Conservation (phyloP, 164 flowering plant genomes). For the Magnolia officinalis region DNA sequence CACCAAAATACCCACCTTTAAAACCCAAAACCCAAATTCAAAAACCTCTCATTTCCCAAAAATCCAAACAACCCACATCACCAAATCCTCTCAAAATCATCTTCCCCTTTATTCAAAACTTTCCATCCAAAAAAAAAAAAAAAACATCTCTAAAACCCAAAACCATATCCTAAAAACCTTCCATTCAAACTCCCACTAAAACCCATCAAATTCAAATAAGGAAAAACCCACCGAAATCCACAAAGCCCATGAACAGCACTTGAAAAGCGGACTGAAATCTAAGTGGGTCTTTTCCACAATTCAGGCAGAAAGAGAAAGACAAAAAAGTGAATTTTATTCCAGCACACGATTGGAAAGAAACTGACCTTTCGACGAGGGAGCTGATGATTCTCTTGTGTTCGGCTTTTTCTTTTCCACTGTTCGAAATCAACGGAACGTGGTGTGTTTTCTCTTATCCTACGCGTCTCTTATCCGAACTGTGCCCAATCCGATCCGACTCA, state of each 20-base stretch:
- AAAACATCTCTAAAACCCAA: conserved; percentile 38
- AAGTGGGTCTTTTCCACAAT: conserved; percentile 27
- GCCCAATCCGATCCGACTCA: too few species aligned
- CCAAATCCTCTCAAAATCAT: neutral
- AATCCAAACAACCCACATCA: neutral
- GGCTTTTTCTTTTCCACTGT: conserved; percentile 2
- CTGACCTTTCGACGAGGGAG: conserved; percentile 55
- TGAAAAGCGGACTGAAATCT: conserved; percentile 43
- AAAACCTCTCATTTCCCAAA: neutral
- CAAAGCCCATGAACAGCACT: conserved; percentile 33
- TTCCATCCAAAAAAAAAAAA: too few species aligned
- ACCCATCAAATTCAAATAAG: too few species aligned
- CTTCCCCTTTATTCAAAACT: too few species aligned
- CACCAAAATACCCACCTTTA: too few species aligned
- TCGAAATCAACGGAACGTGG: conserved; percentile 25
- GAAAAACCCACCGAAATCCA: neutral
- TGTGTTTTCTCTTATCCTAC: conserved; percentile 26
- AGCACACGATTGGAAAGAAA: conserved; percentile 57
- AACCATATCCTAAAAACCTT: conserved; percentile 3
- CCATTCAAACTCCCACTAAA: too few species aligned
- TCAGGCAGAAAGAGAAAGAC: neutral
- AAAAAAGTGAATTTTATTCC: conserved; percentile 30
- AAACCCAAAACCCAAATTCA: too few species aligned
- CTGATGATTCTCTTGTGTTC: conserved; percentile 16
- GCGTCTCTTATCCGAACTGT: neutral